Base-by-base conservation (phyloP, 768 basidiomycete species). In the Agrocybe pediades region DNA sequence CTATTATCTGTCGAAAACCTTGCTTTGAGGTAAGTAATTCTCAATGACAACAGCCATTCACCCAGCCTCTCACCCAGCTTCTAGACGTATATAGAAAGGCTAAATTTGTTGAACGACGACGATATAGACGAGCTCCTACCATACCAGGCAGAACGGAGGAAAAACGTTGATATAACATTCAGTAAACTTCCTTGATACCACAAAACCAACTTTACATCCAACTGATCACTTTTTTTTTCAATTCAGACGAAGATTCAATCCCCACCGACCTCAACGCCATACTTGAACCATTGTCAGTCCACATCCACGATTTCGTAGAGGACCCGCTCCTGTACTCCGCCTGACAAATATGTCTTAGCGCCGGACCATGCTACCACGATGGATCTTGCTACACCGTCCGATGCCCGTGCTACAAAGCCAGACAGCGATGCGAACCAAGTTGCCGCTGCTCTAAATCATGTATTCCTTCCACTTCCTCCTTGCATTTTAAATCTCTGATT, bases 371-470 rank as follows among this genome's bases (percentile, higher is more conserved):
- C 61, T 62, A 68, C 19, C 83, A 86, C 61, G 49, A 63, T 23
- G 84, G 84, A 0, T 62, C 73, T 24, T 86, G 84, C 56, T 70
- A 71, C 36, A 58, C 64, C 2, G 58, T 57, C 2, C 30, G 47
- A 3, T 86, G 84, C 40, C 41, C 53, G 0, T 86, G 84, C 58
- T 73, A 67, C 51, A 39, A 51, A 5, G 58, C 55, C 13, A 70
- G 64, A 6, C 67, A 72, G 11, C 74, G 77, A 41, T 86, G 84
- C 51, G 69, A 76, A 46, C 59, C 74, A 41, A 73, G 69, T 26
- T 86, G 84, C 55, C 69, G 74, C 20, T 86, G 84, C 61, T 65
- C 69, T 0, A 23, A 65, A 5, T 65, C 57, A 33, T 81, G 80
- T 81, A 49, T 46, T 75, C 65, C 21, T 8, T 11, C 8, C 19